phyloP scores from a whole-genome alignment of 1,284 basidiomycete species.

The Melampsora americana region DNA sequence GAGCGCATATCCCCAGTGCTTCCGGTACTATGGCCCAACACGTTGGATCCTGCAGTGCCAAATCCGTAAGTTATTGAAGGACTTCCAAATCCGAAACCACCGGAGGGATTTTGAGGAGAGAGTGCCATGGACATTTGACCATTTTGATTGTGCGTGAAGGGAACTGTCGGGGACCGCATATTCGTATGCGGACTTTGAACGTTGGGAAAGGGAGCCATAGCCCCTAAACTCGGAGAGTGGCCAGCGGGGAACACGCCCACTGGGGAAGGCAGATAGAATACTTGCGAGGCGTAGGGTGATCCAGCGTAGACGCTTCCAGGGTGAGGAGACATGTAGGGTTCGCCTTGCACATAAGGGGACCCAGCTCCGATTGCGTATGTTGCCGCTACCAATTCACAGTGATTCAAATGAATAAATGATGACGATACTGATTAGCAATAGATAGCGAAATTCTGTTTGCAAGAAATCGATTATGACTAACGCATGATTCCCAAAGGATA shows the following conservation, averaged over 20 bases:
- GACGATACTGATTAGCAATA: too few species aligned
- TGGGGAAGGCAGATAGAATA: conserved; percentile 43
- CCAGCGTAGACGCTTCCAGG: conserved; percentile 11
- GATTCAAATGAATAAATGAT: background rate
- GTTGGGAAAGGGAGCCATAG: conserved; percentile 29
- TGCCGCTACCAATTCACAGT: conserved; percentile 4
- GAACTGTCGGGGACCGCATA: conserved; percentile 30
- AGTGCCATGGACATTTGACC: conserved; percentile 36
- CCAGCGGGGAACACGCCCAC: conserved; percentile 35
- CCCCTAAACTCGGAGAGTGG: conserved; percentile 23
- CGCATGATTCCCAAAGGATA: conserved; percentile 44
- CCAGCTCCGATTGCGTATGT: conserved; percentile 38
- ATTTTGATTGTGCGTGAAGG: conserved; percentile 35
- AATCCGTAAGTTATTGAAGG: conserved; percentile 44
- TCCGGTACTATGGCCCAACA: conserved; percentile 3
- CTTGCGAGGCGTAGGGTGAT: conserved; percentile 34
- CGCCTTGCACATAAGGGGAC: conserved; percentile 40
- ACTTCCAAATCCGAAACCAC: conserved; percentile 35
- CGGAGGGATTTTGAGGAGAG: conserved; percentile 30
- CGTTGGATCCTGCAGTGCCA: conserved; percentile 3
- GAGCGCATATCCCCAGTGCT: conserved; percentile 25
- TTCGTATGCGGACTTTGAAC: conserved; percentile 30
- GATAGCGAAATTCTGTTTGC: background rate
- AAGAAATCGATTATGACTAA: background rate
- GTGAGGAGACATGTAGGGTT: conserved; percentile 32